phyloP scores from a whole-genome alignment of 371 early-diverging fungal species.

The Funneliformis caledonium region DNA sequence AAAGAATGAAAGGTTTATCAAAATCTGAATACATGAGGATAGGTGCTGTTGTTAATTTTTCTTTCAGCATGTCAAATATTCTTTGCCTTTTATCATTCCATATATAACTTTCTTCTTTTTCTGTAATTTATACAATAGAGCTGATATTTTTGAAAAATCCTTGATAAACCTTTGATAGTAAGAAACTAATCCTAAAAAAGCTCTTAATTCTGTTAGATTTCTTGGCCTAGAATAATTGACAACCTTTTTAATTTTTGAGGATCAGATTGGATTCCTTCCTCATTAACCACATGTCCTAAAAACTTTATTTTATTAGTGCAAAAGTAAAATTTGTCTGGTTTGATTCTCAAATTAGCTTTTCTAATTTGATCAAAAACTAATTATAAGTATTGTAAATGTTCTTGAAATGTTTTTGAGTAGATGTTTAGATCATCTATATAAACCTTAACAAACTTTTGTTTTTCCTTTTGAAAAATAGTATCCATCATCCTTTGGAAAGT shows the following conservation, averaged over 20 bases:
- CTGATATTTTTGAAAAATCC: constrained; percentile 44
- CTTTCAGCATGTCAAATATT: constrained; percentile 32
- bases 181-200: constrained; percentile 43
- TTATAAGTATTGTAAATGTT: constrained; percentile 32
- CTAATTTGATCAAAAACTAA: background rate
- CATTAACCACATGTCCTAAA: background rate
- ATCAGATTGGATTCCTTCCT: background rate
- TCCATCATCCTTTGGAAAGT: background rate
- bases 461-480: constrained; percentile 8
- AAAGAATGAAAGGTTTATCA: constrained; percentile 40
- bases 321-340: constrained; percentile 19
- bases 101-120: background rate
- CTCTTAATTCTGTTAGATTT: background rate
- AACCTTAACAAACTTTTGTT: constrained; percentile 42
- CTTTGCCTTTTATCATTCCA: background rate
- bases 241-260: background rate
- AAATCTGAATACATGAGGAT: constrained; percentile 45
- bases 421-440: constrained; percentile 51
- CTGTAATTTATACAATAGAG: background rate
- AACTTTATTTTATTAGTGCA: background rate
- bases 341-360: background rate
- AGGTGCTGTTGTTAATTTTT: constrained; percentile 38
- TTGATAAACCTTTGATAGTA: constrained; percentile 46
- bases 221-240: background rate
- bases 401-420: background rate